Evolutionary conservation across 2,329 filamentous ascomycete species (phyloP).

Genomic region (Aspergillus niger): DNA sequence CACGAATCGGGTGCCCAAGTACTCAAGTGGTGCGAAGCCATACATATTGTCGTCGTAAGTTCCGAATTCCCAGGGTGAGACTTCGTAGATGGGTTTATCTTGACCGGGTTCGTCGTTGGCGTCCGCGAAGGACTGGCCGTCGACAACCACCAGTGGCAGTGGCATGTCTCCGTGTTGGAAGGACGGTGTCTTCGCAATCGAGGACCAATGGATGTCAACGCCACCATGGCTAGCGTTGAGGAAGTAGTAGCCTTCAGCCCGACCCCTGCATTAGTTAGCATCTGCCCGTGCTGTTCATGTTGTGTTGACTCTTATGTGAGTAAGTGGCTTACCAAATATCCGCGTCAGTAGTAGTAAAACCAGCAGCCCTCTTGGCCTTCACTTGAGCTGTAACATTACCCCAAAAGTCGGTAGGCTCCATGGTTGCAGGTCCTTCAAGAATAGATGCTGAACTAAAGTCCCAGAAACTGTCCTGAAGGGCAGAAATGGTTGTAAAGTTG

Average conservation of each 20-base stretch:
- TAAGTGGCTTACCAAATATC: not conserved
- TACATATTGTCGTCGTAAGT: slow-evolving; percentile 70
- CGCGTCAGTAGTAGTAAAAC: not conserved
- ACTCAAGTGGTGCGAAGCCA: slow-evolving; percentile 69
- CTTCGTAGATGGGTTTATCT: slow-evolving; percentile 65
- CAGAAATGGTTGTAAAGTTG: slow-evolving; percentile 72
- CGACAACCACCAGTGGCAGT: slow-evolving; percentile 66
- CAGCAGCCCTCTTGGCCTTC: not conserved
- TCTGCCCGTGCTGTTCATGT: not conserved
- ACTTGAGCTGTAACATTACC: not conserved
- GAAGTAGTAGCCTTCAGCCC: slow-evolving; percentile 77
- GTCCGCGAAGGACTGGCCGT: not conserved
- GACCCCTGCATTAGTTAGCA: slow-evolving; percentile 49
- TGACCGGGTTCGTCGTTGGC: not conserved
- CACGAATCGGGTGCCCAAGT: slow-evolving; percentile 70
- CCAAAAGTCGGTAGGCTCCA: not conserved
- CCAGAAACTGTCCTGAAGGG: slow-evolving; percentile 18
- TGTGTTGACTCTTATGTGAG: too few species aligned
- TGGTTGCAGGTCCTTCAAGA: not conserved
- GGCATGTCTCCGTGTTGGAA: slow-evolving; percentile 66
- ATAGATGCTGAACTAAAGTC: not conserved
- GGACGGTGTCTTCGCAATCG: slow-evolving; percentile 61
- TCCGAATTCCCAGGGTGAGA: slow-evolving; percentile 76
- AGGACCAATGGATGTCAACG: slow-evolving; percentile 76
- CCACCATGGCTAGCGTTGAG: slow-evolving; percentile 74